Conservation (phyloP, 257 asterid genomes). For the Catharanthus roseus region DNA sequence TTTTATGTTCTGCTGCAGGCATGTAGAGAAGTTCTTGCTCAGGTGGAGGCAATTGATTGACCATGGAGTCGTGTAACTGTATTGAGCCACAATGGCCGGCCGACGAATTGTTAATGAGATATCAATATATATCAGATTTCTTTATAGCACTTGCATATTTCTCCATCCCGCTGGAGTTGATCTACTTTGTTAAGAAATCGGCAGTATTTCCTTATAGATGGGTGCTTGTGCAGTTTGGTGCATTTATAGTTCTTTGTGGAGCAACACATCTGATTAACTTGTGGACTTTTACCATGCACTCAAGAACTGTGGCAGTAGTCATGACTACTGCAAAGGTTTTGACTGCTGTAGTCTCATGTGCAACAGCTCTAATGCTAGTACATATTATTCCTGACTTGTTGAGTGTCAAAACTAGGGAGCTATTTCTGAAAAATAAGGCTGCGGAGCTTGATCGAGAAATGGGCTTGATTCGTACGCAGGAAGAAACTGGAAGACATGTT, state of each 20-base stretch:
- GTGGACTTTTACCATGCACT: slow-evolving; percentile 77
- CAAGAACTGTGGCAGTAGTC: slow-evolving; percentile 82
- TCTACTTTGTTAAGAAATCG: too few relatives aligned
- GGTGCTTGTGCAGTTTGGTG: too few relatives aligned
- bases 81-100: slow-evolving; percentile 89
- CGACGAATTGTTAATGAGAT: slow-evolving; percentile 80
- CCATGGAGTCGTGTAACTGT: slow-evolving; percentile 80
- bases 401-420: too few relatives aligned
- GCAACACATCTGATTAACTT: too few relatives aligned
- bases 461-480: too few relatives aligned
- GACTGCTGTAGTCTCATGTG: slow-evolving; percentile 85
- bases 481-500: too few relatives aligned
- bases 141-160: too few relatives aligned
- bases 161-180: too few relatives aligned
- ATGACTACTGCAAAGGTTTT: slow-evolving; percentile 72
- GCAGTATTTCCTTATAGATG: slow-evolving; percentile 94
- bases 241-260: too few relatives aligned
- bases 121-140: slow-evolving; percentile 93
- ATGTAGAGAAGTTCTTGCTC: slow-evolving; percentile 17
- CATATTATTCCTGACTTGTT: too few relatives aligned
- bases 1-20: slow-evolving; percentile 29
- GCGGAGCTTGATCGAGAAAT: too few relatives aligned
- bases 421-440: slow-evolving; percentile 78
- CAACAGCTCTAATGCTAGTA: too few relatives aligned
- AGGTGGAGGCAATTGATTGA: slow-evolving; percentile 11